These are phyloP conservation scores for Begonia fuchsioides DNA, from an alignment of 306 rosid genomes.

Conservation along the genomic window DNA sequence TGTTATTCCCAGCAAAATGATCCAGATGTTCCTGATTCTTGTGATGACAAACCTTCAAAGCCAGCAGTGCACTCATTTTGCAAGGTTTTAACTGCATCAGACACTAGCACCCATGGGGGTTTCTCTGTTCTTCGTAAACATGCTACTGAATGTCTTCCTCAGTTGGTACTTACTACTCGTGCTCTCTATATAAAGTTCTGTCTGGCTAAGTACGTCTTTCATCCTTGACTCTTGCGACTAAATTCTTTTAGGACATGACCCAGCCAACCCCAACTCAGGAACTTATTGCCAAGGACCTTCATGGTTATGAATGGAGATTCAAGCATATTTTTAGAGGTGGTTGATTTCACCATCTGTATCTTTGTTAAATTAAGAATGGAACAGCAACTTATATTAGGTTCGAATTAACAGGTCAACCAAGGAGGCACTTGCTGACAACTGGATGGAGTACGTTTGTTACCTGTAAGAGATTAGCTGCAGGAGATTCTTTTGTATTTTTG, in stretches of 20 bases:
- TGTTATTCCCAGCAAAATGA: slow-evolving; percentile 39
- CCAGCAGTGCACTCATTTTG: slow-evolving; percentile 47
- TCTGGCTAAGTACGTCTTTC: background rate
- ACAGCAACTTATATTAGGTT: background rate
- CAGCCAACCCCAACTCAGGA: slow-evolving; percentile 91
- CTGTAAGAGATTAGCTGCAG: slow-evolving; percentile 80
- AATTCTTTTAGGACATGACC: slow-evolving; percentile 57
- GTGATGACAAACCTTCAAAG: slow-evolving; percentile 24
- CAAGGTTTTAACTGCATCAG: slow-evolving; percentile 86
- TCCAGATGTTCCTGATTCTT: slow-evolving; percentile 41
- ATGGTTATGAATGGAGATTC: slow-evolving; percentile 88
- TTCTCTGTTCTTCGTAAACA: slow-evolving; percentile 90
- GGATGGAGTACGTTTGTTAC: slow-evolving; percentile 99
- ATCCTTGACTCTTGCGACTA: background rate
- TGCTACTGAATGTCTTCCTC: slow-evolving; percentile 88
- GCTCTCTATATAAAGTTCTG: background rate
- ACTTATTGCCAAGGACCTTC: slow-evolving; percentile 84
- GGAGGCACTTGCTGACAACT: slow-evolving; percentile 92
- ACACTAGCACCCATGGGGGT: slow-evolving; percentile 97
- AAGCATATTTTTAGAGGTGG: slow-evolving; percentile 94
- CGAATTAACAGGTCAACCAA: slow-evolving; percentile 67
- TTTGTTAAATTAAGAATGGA: slow-evolving; percentile 1
- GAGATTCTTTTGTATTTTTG: slow-evolving; percentile 84
- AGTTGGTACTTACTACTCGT: slow-evolving; percentile 42
- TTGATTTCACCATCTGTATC: background rate